Evolutionary conservation across 495 filamentous ascomycete genomes (phyloP).

Genomic region (Podospora bellae-mahoneyi): DNA sequence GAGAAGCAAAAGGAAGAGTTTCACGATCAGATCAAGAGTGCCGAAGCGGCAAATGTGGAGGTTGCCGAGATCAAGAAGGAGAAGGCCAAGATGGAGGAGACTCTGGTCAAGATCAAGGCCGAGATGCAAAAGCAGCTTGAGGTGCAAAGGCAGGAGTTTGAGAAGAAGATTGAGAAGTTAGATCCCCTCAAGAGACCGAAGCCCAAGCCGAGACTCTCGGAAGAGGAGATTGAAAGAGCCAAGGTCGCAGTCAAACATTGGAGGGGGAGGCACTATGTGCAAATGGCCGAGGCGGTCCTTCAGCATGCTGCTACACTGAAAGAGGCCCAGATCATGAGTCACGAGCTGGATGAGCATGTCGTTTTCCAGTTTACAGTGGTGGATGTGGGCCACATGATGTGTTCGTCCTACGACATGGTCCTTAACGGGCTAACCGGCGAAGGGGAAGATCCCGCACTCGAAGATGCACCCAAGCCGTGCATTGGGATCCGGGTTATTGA

Average conservation of each 20-base stretch:
- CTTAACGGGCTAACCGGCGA: slow-evolving; percentile 84
- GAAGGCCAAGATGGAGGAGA: slow-evolving; percentile 83
- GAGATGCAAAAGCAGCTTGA: slow-evolving; percentile 81
- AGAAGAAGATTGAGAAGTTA: slow-evolving; percentile 53
- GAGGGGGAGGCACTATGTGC: slow-evolving; percentile 81
- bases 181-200: slow-evolving; percentile 49
- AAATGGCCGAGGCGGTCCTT: slow-evolving; percentile 89
- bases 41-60: slow-evolving; percentile 74
- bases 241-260: slow-evolving; percentile 65
- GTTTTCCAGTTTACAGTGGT: slow-evolving; percentile 95
- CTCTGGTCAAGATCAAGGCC: slow-evolving; percentile 69
- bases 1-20: slow-evolving; percentile 85
- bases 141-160: slow-evolving; percentile 71
- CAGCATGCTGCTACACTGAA: slow-evolving; percentile 85
- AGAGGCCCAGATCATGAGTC: slow-evolving; percentile 97
- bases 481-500: slow-evolving; percentile 89
- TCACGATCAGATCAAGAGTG: slow-evolving; percentile 72
- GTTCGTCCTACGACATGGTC: slow-evolving; percentile 93
- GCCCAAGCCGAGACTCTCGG: slow-evolving; percentile 60
- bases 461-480: slow-evolving; percentile 81
- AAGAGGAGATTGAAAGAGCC: slow-evolving; percentile 68
- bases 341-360: slow-evolving; percentile 89
- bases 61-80: slow-evolving; percentile 81
- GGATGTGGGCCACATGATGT: slow-evolving; percentile 80
- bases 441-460: slow-evolving; percentile 80